Conservation (phyloP, 768 basidiomycete species). For the Auricularia cornea region DNA sequence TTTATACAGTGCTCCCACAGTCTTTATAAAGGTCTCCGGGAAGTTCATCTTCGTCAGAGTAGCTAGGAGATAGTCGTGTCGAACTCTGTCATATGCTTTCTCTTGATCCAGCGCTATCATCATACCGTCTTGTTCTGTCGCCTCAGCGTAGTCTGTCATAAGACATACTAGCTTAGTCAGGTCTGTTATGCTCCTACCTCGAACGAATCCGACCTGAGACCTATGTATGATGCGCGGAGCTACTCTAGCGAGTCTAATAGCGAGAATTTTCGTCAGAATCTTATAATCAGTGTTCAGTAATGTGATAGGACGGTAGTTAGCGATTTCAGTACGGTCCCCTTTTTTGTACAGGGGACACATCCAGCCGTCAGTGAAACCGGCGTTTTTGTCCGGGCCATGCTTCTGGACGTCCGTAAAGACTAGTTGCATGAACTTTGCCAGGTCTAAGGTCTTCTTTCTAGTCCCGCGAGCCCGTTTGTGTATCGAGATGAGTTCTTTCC, state of each 20-base stretch:
- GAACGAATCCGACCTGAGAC: slow-evolving; percentile 10
- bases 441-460: background rate
- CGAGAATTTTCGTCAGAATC: slow-evolving; percentile 4
- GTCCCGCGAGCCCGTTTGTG: too few relatives aligned
- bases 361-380: background rate
- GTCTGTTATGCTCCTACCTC: slow-evolving; percentile 7
- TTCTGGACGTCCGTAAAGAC: background rate
- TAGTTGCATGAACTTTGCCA: background rate
- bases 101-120: slow-evolving; percentile 11
- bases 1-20: background rate
- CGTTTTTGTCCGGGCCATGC: background rate
- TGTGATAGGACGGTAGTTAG: slow-evolving; percentile 12
- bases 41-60: slow-evolving; percentile 7
- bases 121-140: background rate
- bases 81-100: slow-evolving; percentile 8
- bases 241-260: background rate
- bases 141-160: slow-evolving; percentile 5
- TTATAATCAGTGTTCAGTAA: slow-evolving; percentile 11
- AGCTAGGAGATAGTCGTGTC: slow-evolving; percentile 7
- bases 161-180: slow-evolving; percentile 7
- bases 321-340: background rate
- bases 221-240: slow-evolving; percentile 1
- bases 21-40: background rate
- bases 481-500: background rate
- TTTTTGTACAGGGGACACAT: slow-evolving; percentile 12